These are phyloP conservation scores for Chiua sp. DNA, from an alignment of 1,284 basidiomycete species.

Conservation along the genomic window DNA sequence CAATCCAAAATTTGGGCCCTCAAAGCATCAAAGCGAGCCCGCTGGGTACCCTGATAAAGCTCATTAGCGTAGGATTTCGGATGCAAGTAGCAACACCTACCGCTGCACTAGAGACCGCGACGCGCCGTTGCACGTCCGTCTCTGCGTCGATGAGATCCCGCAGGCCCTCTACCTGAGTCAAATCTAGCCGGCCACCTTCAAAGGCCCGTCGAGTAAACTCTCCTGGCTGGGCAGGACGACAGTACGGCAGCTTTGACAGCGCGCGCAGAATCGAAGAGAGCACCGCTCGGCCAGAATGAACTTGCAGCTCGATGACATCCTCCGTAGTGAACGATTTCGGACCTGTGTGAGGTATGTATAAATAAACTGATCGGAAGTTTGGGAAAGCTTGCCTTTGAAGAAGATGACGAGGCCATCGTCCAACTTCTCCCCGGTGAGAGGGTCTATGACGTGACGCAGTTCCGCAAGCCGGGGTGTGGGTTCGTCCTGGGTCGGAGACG, in stretches of 20 bases:
- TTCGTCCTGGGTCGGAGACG: conserved; percentile 38
- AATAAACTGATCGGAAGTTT: neutral
- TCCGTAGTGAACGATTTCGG: conserved; percentile 84
- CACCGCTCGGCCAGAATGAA: conserved; percentile 87
- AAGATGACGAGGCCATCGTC: conserved; percentile 85
- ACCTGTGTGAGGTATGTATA: conserved; percentile 44
- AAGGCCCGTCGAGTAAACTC: conserved; percentile 90
- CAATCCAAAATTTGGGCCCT: conserved; percentile 70
- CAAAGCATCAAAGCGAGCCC: conserved; percentile 65
- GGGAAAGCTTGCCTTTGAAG: conserved; percentile 64
- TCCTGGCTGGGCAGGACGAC: conserved; percentile 81
- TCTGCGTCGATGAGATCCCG: conserved; percentile 86
- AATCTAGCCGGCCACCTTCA: conserved; percentile 76
- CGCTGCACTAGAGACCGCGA: conserved; percentile 71
- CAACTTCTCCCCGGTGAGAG: conserved; percentile 63
- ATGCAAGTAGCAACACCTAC: conserved; percentile 44
- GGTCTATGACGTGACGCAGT: conserved; percentile 72
- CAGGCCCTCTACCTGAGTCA: conserved; percentile 86
- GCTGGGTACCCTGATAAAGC: conserved; percentile 57
- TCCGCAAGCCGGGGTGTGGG: conserved; percentile 70
- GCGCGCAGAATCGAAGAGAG: conserved; percentile 70
- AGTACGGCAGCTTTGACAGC: conserved; percentile 61
- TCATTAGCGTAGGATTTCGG: neutral
- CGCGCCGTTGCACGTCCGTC: conserved; percentile 78
- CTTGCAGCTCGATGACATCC: conserved; percentile 84